Conservation (phyloP, 768 basidiomycete genomes). For the Psilocybe subaeruginosa region DNA sequence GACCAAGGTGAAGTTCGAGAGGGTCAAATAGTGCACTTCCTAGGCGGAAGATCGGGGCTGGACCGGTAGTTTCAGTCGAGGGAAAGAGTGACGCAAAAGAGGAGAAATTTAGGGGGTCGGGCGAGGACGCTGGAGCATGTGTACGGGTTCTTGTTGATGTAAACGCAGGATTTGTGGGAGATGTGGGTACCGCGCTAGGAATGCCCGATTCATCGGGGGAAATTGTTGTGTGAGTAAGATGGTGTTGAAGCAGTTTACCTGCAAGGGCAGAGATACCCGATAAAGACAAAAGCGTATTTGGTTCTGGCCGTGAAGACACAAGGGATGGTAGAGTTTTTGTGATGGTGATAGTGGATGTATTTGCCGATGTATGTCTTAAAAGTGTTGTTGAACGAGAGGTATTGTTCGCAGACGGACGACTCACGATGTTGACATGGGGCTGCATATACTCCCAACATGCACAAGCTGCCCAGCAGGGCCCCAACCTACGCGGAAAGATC, state of each 20-base stretch:
- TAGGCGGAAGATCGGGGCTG: slow-evolving; percentile 86
- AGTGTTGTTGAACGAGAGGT: background rate
- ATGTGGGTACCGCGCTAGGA: slow-evolving; percentile 69
- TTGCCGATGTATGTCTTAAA: slow-evolving; percentile 56
- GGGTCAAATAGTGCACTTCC: slow-evolving; percentile 89
- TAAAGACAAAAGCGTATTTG: slow-evolving; percentile 5
- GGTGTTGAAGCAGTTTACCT: slow-evolving; percentile 72
- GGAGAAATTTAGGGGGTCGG: slow-evolving; percentile 66
- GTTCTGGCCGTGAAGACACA: slow-evolving; percentile 19
- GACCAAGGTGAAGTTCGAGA: slow-evolving; percentile 63
- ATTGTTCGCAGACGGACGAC: slow-evolving; percentile 26
- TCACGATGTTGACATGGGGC: slow-evolving; percentile 55
- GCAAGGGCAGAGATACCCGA: slow-evolving; percentile 43
- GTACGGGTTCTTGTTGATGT: slow-evolving; percentile 22
- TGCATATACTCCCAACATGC: slow-evolving; percentile 76
- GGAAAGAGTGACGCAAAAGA: slow-evolving; percentile 78
- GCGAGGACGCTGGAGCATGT: slow-evolving; percentile 27
- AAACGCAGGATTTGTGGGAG: slow-evolving; percentile 29
- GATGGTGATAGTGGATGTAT: slow-evolving; percentile 60
- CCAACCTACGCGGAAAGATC: slow-evolving; percentile 91
- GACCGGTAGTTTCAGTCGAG: slow-evolving; percentile 68
- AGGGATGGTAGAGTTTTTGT: slow-evolving; percentile 43
- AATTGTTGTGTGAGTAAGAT: slow-evolving; percentile 75
- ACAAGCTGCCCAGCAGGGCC: slow-evolving; percentile 79
- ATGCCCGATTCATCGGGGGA: slow-evolving; percentile 68